Evolutionary conservation across 2,329 filamentous ascomycete genomes (phyloP), one percentile per base, ranked within the genome.

Genomic region (Lojkania enalia): DNA sequence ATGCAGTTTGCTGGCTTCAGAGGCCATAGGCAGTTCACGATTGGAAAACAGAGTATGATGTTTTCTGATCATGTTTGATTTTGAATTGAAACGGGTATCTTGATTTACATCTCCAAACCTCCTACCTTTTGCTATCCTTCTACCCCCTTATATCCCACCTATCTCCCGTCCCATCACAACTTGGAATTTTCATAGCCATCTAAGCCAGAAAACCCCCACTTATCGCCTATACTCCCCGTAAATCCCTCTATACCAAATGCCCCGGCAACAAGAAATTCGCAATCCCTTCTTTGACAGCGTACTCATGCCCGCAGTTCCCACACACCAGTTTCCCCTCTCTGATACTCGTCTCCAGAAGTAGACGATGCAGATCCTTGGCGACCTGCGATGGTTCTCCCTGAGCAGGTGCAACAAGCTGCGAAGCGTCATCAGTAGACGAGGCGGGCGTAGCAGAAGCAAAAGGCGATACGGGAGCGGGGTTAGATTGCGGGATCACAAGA

Each of bases 201-300:
- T n/a, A 27, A n/a, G 7, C 23, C 23, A 7, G n/a, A 27, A 37
- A 11, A 19, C 21, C 35, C 35, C 20, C 14, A 19, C 19, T 19
- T 12, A 14, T 20, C 29, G 7, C 36, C n/a, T 21, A 19, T 25
- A 19, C 36, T 27, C 27, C 36, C 20, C 20, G 18, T 25, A n/a
- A 6, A 13, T 14, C 18, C 41, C 33, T 39, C 42, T 48, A 81
- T 23, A 91, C 94, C 71, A 99, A 74, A 75, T 99, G 94, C 61
- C 87, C 94, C 11, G 94, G 94, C 57, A 99, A 74, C 66, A 99
- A 74, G 64, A 99, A 99, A 71, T 97, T 97, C 48, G 90, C 90
- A 69, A 97, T 96, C 4, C 94, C 94, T 73, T 99, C 92, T 67
- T 94, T 91, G 52, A 99, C 86, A 47, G 84, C 84, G 71, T 97